Conservation (phyloP, 2,329 filamentous ascomycete species). For the Pseudopyricularia javanii region DNA sequence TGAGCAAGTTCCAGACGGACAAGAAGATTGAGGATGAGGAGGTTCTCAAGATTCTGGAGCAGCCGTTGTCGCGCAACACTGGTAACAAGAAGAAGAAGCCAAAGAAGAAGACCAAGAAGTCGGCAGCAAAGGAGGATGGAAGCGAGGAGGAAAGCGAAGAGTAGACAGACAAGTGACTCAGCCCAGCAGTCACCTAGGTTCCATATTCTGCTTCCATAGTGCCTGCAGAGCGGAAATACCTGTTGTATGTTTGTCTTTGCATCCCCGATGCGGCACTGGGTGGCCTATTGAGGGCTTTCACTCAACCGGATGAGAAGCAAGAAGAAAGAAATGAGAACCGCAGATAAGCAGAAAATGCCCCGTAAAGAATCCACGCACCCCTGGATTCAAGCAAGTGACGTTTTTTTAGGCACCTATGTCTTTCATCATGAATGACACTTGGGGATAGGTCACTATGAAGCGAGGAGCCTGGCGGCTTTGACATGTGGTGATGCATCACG, state of each 20-base stretch:
- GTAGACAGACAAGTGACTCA: neutral
- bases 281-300: neutral
- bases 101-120: slow-evolving; percentile 53
- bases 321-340: neutral
- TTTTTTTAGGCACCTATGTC: neutral
- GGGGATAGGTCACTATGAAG: neutral
- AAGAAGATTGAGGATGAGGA: slow-evolving; percentile 98
- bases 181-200: neutral
- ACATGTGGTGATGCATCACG: neutral
- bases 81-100: slow-evolving; percentile 91
- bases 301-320: neutral
- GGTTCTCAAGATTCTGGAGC: slow-evolving; percentile 85
- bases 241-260: neutral
- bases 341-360: slow-evolving; percentile 7
- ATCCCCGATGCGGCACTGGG: neutral
- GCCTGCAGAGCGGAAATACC: neutral
- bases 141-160: slow-evolving; percentile 22
- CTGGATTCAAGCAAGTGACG: neutral
- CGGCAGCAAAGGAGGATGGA: slow-evolving; percentile 27
- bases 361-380: neutral
- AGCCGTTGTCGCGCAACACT: slow-evolving; percentile 74
- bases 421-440: neutral
- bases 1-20: slow-evolving; percentile 78
- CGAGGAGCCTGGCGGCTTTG: neutral
- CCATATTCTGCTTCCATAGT: neutral